Conservation (phyloP, 2,329 filamentous ascomycete genomes). For the Xylaria multiplex region DNA sequence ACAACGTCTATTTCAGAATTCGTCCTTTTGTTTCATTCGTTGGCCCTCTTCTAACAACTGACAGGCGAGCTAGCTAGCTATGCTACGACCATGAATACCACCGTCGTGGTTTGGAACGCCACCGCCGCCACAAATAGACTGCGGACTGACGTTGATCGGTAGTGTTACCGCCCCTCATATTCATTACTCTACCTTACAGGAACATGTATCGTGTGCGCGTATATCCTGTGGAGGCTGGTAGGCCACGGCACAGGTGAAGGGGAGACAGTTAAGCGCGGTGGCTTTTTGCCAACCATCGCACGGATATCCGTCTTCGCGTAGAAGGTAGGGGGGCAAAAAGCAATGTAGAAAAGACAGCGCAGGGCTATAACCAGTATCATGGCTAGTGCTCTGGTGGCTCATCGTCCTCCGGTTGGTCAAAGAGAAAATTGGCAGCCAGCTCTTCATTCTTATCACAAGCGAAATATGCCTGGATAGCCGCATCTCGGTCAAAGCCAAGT, state of each 20-base stretch:
- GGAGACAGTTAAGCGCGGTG: conserved; percentile 29
- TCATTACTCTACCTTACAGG: conserved; percentile 21
- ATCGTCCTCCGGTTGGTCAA: conserved; percentile 93
- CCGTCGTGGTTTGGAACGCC: conserved; percentile 13
- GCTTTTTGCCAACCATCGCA: conserved; percentile 24
- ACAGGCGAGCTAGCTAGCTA: conserved; percentile 19
- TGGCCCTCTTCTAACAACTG: conserved; percentile 14
- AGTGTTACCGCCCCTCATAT: conserved; percentile 14
- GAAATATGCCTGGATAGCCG: conserved; percentile 98
- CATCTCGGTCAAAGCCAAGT: conserved; percentile 90
- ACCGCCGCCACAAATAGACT: conserved; percentile 12
- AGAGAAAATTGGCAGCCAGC: conserved; percentile 95
- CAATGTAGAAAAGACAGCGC: conserved; percentile 25
- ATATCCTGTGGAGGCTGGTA: conserved; percentile 21
- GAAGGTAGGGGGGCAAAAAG: conserved; percentile 28
- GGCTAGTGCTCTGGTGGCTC: conserved; percentile 61
- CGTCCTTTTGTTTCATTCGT: conserved; percentile 28
- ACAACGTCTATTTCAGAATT: neutral
- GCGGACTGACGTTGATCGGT: conserved; percentile 10
- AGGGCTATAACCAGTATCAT: conserved; percentile 18
- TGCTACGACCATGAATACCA: conserved; percentile 11
- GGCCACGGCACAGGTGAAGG: conserved; percentile 21
- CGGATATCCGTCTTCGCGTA: conserved; percentile 35
- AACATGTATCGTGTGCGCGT: conserved; percentile 26
- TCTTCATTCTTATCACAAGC: conserved; percentile 99